These are phyloP conservation scores for Diversispora epigaea DNA, from an alignment of 192 early-diverging fungal genomes.

Conservation along the genomic window DNA sequence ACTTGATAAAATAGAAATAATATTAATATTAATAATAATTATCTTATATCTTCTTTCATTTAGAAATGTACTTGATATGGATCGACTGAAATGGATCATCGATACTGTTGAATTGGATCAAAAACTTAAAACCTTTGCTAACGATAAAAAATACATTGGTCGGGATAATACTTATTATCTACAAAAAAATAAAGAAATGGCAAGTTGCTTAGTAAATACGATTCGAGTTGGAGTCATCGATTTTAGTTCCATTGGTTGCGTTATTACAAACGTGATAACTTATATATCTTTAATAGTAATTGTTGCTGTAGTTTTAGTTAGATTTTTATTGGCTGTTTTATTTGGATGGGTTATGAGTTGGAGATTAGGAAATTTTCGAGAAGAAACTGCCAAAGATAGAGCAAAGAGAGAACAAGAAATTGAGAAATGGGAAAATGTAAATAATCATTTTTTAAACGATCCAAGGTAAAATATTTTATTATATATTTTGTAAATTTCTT, in stretches of 20 bases:
- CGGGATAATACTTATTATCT: conserved; percentile 48
- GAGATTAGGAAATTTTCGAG: conserved; percentile 70
- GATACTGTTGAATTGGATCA: conserved; percentile 36
- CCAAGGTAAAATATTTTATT: not conserved
- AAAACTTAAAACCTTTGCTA: conserved; percentile 35
- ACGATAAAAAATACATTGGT: conserved; percentile 37
- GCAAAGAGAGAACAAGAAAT: conserved; percentile 69
- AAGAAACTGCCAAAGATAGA: conserved; percentile 64
- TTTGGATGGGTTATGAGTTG: conserved; percentile 83
- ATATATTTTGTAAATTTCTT: conserved; percentile 34
- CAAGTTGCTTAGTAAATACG: conserved; percentile 69
- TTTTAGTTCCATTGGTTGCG: conserved; percentile 74
- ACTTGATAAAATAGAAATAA: not conserved
- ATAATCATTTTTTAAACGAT: conserved; percentile 45
- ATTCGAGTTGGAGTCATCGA: conserved; percentile 77
- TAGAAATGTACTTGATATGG: conserved; percentile 69
- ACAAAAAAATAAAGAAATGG: conserved; percentile 39
- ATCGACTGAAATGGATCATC: conserved; percentile 60
- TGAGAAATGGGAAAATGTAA: conserved; percentile 74
- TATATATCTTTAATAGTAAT: conserved; percentile 73
- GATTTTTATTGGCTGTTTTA: conserved; percentile 73
- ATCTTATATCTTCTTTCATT: conserved; percentile 14
- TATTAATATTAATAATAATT: not conserved
- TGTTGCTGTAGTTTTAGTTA: conserved; percentile 62
- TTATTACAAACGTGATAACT: conserved; percentile 72